phyloP scores from a whole-genome alignment of 768 basidiomycete genomes.

The Sporobolomyces pararoseus region DNA sequence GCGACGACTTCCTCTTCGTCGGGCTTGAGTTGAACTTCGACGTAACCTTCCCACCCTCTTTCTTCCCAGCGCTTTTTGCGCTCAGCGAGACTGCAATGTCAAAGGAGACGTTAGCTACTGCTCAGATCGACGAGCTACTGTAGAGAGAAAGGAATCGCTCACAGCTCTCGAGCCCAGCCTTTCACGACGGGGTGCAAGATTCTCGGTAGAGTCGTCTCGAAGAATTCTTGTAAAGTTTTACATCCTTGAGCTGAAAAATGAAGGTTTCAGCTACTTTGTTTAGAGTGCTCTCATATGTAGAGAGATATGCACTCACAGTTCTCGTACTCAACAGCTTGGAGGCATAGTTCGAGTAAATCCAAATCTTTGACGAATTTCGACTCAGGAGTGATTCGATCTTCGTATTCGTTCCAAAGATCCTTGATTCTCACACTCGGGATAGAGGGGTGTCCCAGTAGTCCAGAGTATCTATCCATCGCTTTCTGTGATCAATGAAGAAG shows the following conservation, averaged over 20 bases:
- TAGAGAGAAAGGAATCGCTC: background rate
- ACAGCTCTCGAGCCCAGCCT: constrained; percentile 64
- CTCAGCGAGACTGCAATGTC: constrained; percentile 17
- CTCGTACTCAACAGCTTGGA: constrained; percentile 60
- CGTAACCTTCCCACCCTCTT: constrained; percentile 27
- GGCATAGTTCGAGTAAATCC: constrained; percentile 81
- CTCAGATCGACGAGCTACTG: too few species aligned
- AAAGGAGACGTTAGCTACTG: background rate
- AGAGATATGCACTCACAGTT: constrained; percentile 25
- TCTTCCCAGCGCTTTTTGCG: constrained; percentile 21
- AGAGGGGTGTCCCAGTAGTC: constrained; percentile 77
- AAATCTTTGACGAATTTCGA: constrained; percentile 87
- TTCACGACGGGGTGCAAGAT: constrained; percentile 69
- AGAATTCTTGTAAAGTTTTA: constrained; percentile 65
- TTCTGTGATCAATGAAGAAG: constrained; percentile 50
- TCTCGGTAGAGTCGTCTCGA: constrained; percentile 71
- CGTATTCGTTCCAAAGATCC: constrained; percentile 78
- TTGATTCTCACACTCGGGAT: constrained; percentile 57
- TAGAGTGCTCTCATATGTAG: too few species aligned
- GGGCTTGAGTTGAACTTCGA: background rate
- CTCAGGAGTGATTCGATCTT: constrained; percentile 66
- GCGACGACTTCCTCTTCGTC: background rate
- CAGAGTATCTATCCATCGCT: constrained; percentile 84
- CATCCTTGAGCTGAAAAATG: constrained; percentile 63
- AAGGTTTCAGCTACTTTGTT: too few species aligned